These are phyloP conservation scores for Funneliformis mosseae DNA, from an alignment of 192 early-diverging fungal species.

Conservation along the genomic window DNA sequence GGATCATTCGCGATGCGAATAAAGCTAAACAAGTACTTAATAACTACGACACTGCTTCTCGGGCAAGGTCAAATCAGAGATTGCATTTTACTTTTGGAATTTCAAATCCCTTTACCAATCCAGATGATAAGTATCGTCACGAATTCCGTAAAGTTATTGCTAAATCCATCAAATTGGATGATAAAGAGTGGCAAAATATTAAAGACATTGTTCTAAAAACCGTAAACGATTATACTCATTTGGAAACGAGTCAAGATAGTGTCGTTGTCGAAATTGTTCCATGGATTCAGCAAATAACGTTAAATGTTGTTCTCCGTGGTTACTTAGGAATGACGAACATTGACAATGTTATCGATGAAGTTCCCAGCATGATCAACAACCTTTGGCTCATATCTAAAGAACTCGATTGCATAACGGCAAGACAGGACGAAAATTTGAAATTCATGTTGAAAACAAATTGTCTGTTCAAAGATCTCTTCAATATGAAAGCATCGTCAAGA, in stretches of 20 bases:
- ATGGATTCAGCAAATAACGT: not conserved
- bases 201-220: not conserved
- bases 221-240: not conserved
- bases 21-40: not conserved
- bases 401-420: not conserved
- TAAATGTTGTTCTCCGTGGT: not conserved
- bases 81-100: constrained; percentile 1
- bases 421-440: not conserved
- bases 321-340: not conserved
- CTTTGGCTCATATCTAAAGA: not conserved
- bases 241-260: not conserved
- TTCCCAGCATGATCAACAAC: not conserved
- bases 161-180: not conserved
- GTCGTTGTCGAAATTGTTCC: not conserved
- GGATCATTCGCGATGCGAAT: not conserved
- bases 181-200: not conserved
- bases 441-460: not conserved
- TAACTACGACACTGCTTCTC: not conserved
- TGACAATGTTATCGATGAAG: not conserved
- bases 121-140: not conserved
- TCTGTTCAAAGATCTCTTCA: not conserved
- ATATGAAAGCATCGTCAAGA: not conserved
- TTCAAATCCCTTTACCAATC: constrained; percentile 21
- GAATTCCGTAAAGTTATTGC: not conserved
- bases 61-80: not conserved